phyloP scores from a whole-genome alignment of 148 eudicot genomes.

The Nyssa sinensis region DNA sequence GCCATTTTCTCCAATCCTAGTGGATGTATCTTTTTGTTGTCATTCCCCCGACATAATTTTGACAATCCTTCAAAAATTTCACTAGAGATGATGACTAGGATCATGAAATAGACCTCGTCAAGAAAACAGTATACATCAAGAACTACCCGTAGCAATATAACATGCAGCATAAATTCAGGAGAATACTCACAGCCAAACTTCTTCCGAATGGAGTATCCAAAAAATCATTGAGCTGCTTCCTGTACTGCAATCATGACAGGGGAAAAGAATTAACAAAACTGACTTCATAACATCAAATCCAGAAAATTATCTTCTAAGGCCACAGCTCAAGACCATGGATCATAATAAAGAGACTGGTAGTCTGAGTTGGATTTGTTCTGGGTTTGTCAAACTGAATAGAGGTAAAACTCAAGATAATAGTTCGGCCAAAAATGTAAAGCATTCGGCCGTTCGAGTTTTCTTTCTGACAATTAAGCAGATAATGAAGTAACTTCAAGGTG shows the following conservation, averaged over 20 bases:
- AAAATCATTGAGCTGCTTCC: conserved; percentile 68
- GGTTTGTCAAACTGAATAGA: too few species aligned
- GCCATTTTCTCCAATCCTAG: neutral
- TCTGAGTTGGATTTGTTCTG: too few species aligned
- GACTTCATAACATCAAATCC: neutral
- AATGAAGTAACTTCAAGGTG: too few species aligned
- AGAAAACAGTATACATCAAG: neutral
- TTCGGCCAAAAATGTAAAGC: too few species aligned
- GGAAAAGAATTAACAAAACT: conserved; percentile 6
- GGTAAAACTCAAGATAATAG: too few species aligned
- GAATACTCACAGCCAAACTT: conserved; percentile 58
- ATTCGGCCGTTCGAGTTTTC: too few species aligned
- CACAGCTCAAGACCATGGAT: too few species aligned
- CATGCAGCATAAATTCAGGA: neutral
- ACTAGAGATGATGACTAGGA: neutral
- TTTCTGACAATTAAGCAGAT: too few species aligned
- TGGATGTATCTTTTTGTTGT: neutral
- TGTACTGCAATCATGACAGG: conserved; percentile 68
- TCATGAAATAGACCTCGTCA: neutral
- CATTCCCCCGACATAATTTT: neutral
- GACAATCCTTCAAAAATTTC: neutral
- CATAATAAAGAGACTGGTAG: too few species aligned
- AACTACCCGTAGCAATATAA: neutral
- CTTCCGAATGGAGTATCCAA: conserved; percentile 71
- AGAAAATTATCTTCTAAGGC: neutral